These are phyloP conservation scores for Hygrophoropsis aurantiaca DNA, from an alignment of 768 basidiomycete species.

Conservation along the genomic window DNA sequence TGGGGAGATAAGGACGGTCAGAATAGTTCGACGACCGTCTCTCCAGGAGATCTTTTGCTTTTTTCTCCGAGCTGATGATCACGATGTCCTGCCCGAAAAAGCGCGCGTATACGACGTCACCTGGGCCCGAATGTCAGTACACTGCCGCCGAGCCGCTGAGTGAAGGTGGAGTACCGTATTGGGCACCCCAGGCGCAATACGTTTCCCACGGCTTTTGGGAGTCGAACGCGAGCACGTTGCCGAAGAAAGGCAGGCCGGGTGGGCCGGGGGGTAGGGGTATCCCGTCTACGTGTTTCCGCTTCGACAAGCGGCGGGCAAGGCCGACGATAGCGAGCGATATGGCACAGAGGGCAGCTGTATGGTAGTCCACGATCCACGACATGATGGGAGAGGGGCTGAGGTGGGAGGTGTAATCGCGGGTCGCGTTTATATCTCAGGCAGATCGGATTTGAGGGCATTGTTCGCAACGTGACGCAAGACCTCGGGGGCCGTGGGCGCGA, in stretches of 20 bases:
- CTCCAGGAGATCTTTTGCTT: neutral
- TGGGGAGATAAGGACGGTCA: no score
- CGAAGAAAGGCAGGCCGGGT: neutral
- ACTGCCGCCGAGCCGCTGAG: constrained; percentile 8
- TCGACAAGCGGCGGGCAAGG: neutral
- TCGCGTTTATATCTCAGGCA: no score
- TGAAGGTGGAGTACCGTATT: constrained; percentile 5
- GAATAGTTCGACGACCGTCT: neutral
- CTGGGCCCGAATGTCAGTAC: neutral
- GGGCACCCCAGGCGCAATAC: neutral
- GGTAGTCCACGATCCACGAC: neutral
- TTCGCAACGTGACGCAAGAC: no score
- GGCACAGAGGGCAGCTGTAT: neutral
- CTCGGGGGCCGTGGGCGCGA: no score
- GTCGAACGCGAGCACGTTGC: neutral
- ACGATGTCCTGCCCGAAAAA: neutral
- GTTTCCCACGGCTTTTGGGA: neutral
- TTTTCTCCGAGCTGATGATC: neutral
- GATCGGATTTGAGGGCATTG: no score
- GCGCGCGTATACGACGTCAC: neutral
- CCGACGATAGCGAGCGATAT: neutral
- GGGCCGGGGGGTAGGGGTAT: neutral
- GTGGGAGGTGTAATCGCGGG: no score
- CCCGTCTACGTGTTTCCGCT: neutral
- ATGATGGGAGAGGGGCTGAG: neutral